Evolutionary conservation across 1,284 basidiomycete genomes (phyloP).

Genomic region (Phenoliferia sp.): DNA sequence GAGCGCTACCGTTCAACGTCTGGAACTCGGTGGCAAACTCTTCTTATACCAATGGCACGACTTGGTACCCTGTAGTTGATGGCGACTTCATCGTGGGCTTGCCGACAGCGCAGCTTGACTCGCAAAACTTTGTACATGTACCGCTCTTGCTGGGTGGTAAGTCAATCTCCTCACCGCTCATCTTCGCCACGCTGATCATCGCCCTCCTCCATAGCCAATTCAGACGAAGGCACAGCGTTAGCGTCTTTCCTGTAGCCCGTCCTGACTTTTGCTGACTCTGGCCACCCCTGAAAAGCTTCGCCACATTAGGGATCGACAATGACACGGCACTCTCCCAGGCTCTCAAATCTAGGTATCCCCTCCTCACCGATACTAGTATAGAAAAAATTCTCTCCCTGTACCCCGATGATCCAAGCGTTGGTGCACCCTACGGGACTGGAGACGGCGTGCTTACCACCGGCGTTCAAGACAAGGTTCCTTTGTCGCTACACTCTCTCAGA

Average conservation of each 20-base stretch:
- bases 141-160: neutral
- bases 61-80: neutral
- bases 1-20: neutral
- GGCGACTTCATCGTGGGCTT: neutral
- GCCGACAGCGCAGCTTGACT: slow-evolving; percentile 7
- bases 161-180: no score
- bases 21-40: neutral
- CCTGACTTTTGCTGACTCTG: no score
- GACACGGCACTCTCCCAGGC: slow-evolving; percentile 22
- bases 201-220: no score
- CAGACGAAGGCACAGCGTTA: neutral
- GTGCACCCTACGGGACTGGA: slow-evolving; percentile 54
- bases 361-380: neutral
- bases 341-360: slow-evolving; percentile 36
- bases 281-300: neutral
- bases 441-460: slow-evolving; percentile 19
- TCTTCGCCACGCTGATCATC: no score
- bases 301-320: neutral
- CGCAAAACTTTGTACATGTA: neutral
- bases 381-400: slow-evolving; percentile 34
- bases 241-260: no score
- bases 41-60: no score
- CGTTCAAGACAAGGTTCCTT: slow-evolving; percentile 15
- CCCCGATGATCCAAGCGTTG: slow-evolving; percentile 36
- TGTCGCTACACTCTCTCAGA: no score